Evolutionary conservation across 2,329 filamentous ascomycete genomes (phyloP), one percentile per base, ranked within the genome.

Genomic region (Epichloe elymi): DNA sequence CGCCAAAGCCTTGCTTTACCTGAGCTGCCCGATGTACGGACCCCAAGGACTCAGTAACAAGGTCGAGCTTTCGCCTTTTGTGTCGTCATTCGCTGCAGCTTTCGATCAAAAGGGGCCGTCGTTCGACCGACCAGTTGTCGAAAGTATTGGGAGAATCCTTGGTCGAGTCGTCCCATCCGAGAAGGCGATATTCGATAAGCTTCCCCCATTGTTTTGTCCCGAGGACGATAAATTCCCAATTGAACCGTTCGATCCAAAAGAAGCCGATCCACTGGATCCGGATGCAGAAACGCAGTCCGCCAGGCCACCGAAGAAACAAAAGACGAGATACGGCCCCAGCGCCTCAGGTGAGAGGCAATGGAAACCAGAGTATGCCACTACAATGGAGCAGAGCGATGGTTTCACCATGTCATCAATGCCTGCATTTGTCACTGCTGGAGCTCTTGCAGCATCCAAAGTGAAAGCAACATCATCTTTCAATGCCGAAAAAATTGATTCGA

Each of bases 1-100:
- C 63, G 91, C 93, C 6, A 84, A 97, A 63, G 83, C 81, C 1
- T 68, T 97, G 33, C 70, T 98, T 1, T 95, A 95, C 59, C 72
- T 97, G 50, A 95, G 88, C 64, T 87, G 81, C 56, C 88, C 90
- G 0, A 65, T 83, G 38, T 82, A 81, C 57, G 83, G 80, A 53
- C 80, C 83, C 7, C 76, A 79, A 51, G 70, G 75, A 23, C 67
- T 68, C 50, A 68, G 71, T 46, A 76, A 82, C 57, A 72, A 80
- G 52, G 80, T 83, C 0, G 79, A 76, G 7, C 64, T 91, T 15
- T 93, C 88, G 0, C 74, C 76, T 0, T 96, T 95, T 59, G 70
- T 96, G 19, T 74, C 79, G 0, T 70, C 75, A 0, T 63, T 69
- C 51, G 63, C 64, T 0, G 58, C 61, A 5, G 60, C 58, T 66